These are phyloP conservation scores for Aureobasidium leucospermi DNA, from an alignment of 2,329 filamentous ascomycete genomes.

Conservation along the genomic window DNA sequence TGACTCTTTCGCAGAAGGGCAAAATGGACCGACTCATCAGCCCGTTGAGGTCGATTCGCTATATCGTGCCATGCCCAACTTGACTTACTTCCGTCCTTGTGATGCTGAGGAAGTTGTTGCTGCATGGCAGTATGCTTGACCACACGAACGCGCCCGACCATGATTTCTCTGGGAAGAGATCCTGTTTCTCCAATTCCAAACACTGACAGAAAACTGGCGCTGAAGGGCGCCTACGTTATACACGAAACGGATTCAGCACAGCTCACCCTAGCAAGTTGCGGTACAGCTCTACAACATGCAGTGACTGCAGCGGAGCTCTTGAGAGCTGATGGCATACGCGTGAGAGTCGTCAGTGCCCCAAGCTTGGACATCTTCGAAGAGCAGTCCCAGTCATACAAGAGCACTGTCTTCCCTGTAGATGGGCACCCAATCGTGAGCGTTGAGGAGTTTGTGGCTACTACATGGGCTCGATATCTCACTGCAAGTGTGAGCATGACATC, in stretches of 20 bases:
- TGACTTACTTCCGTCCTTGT: conserved; percentile 53
- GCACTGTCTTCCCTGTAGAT: neutral
- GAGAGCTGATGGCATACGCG: conserved; percentile 27
- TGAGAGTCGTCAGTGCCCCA: conserved; percentile 39
- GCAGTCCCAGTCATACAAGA: conserved; percentile 33
- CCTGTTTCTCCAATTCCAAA: conserved; percentile 24
- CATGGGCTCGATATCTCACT: conserved; percentile 7
- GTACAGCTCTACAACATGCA: conserved; percentile 37
- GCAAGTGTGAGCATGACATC: conserved; percentile 7
- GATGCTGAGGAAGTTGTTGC: conserved; percentile 53
- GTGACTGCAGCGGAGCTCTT: conserved; percentile 31
- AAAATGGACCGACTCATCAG: conserved; percentile 57
- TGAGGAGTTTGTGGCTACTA: conserved; percentile 4
- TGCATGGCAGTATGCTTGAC: conserved; percentile 46
- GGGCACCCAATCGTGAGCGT: neutral
- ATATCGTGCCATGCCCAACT: conserved; percentile 56
- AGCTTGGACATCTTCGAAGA: conserved; percentile 39
- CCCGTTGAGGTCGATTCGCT: conserved; percentile 51
- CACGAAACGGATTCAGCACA: conserved; percentile 22
- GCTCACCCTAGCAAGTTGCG: conserved; percentile 37
- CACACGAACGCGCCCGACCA: conserved; percentile 35
- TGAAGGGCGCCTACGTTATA: conserved; percentile 28
- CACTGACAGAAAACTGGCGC: conserved; percentile 25
- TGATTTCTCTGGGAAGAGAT: conserved; percentile 45
- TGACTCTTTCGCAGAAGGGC: conserved; percentile 52